Base-by-base conservation (phyloP, 768 basidiomycete species). In the Tricholoma hemisulphureum region DNA sequence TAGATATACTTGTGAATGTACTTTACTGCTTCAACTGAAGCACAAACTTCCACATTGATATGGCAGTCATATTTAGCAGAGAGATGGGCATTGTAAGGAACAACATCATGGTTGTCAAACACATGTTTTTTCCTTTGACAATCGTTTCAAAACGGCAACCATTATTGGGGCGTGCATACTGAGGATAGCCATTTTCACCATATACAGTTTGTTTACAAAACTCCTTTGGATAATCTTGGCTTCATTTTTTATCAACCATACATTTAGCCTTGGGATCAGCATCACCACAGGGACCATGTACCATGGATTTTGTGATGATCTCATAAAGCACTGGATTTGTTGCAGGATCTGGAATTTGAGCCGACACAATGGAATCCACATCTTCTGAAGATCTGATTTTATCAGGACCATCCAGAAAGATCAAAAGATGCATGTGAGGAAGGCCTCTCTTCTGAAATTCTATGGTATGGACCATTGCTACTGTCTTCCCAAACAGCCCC, bases 401-500 rank as follows among this genome's bases (percentile, higher is more conserved):
- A 26, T 65, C 37, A 0, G 54, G 58, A 0, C 67, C 58, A 1
- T 71, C 55, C 0, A 84, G 63, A 56, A 80, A 77, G 52, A 83
- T 70, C 1, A 82, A 65, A 5, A 77, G 68, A 64, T 83, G 82
- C 59, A 80, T 76, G 57, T 84, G 81, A 31, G 80, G 81, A 0
- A 84, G 73, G 0, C 83, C 82, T 1, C 76, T 65, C 53, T 83
- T 84, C 64, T 84, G 81, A 57, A 81, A 83, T 55, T 84, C 79
- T 46, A 84, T 81, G 1, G 75, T 77, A 55, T 81, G 78, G 0
- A 83, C 24, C 21, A 13, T 3, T 45, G 43, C 21, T 0, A 24
- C 43, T 14, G 13, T 13, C 24, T 45, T 45, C 5, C 43, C 21
- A 1, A 45, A 45, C 11, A 45, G 4, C 0, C 43, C 43, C 23